phyloP scores from a whole-genome alignment of 2,329 filamentous ascomycete genomes.

The Calonectria fujianensis region DNA sequence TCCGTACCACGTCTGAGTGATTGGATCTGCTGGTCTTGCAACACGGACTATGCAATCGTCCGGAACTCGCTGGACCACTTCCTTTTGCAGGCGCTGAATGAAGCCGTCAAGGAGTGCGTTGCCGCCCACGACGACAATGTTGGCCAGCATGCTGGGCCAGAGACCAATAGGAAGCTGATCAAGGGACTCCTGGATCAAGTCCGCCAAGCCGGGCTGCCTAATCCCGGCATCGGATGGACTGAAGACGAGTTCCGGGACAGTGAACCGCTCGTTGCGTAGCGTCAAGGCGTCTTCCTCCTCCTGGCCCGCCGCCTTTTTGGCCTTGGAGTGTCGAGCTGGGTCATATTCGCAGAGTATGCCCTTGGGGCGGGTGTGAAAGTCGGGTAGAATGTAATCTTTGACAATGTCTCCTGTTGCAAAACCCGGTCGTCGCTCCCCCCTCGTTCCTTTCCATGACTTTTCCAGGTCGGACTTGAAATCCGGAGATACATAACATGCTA shows the following conservation, averaged over 20 bases:
- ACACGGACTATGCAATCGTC: slow-evolving; percentile 87
- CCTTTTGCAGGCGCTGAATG: slow-evolving; percentile 84
- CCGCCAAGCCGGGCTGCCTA: slow-evolving; percentile 86
- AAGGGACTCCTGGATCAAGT: slow-evolving; percentile 88
- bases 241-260: slow-evolving; percentile 92
- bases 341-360: slow-evolving; percentile 88
- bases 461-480: slow-evolving; percentile 89
- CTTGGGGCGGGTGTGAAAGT: slow-evolving; percentile 77
- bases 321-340: slow-evolving; percentile 74
- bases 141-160: slow-evolving; percentile 89
- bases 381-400: slow-evolving; percentile 93
- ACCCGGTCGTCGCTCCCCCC: slow-evolving; percentile 72
- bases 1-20: slow-evolving; percentile 89
- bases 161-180: slow-evolving; percentile 85
- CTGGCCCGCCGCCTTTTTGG: slow-evolving; percentile 66
- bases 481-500: slow-evolving; percentile 86
- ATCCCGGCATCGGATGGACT: slow-evolving; percentile 90
- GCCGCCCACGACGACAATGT: slow-evolving; percentile 92
- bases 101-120: slow-evolving; percentile 89
- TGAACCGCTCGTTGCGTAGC: slow-evolving; percentile 93
- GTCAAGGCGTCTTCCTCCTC: slow-evolving; percentile 85
- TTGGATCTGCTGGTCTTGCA: slow-evolving; percentile 80
- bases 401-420: slow-evolving; percentile 77
- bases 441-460: slow-evolving; percentile 86
- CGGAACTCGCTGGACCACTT: slow-evolving; percentile 82